A percentile compares a stretch with the other conserved stretches of the same genome.
Conservation (phyloP, 495 filamentous ascomycete genomes). For the Copromyces sp. region DNA sequence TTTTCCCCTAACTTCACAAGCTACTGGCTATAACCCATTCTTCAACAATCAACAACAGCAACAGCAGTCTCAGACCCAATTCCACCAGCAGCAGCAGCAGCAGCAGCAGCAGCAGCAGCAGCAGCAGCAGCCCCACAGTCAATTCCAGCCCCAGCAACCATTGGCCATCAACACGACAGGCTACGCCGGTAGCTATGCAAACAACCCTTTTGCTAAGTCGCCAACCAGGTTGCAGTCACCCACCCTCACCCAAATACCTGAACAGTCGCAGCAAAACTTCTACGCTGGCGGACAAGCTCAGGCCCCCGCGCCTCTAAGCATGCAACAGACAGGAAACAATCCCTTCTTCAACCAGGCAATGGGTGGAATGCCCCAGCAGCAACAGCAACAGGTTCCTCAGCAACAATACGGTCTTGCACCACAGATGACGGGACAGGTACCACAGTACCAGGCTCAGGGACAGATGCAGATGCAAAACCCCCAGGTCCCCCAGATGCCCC, state of each 20-base stretch:
- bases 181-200: slow-evolving; percentile 19
- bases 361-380: slow-evolving; percentile 17
- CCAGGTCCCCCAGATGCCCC: neutral
- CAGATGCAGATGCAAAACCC: slow-evolving; percentile 20
- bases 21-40: slow-evolving; percentile 55
- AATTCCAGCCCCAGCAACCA: slow-evolving; percentile 9
- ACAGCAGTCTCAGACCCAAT: neutral
- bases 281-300: slow-evolving; percentile 16
- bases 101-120: slow-evolving; percentile 17
- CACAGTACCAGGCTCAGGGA: slow-evolving; percentile 14
- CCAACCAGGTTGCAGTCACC: slow-evolving; percentile 37
- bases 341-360: slow-evolving; percentile 43
- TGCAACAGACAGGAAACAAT: slow-evolving; percentile 34
- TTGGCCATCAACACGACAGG: slow-evolving; percentile 32
- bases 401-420: slow-evolving; percentile 18
- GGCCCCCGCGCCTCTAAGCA: slow-evolving; percentile 15
- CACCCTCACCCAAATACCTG: slow-evolving; percentile 37
- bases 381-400: slow-evolving; percentile 24
- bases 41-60: slow-evolving; percentile 35
- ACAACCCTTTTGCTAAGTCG: slow-evolving; percentile 38
- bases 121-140: slow-evolving; percentile 12
- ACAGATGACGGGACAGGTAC: slow-evolving; percentile 12
- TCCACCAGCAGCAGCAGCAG: slow-evolving; percentile 20
- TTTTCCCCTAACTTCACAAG: slow-evolving; percentile 31
- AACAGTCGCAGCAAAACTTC: slow-evolving; percentile 41